Base-by-base conservation (phyloP, 2,329 filamentous ascomycete genomes). In the Paramyrothecium roridum region DNA sequence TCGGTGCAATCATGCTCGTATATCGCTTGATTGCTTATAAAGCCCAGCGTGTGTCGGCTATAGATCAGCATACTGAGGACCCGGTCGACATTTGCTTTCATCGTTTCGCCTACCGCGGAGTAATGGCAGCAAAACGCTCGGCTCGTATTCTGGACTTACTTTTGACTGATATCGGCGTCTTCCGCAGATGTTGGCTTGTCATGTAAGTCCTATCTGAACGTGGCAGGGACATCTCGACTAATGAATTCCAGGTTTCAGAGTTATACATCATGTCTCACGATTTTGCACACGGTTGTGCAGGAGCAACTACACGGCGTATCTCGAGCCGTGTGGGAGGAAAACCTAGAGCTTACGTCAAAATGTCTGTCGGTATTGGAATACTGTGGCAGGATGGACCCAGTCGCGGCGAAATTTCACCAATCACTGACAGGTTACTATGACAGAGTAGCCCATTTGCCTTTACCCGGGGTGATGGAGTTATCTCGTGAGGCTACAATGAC, bases 131-230 rank as follows among this genome's bases (percentile, higher is more conserved):
- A 16, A 47, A 51, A 47, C 48, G 33, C 3, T 56, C 54, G 4
- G 46, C 54, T 16, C 34, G 51, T 13, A 53, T 53, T 12, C 47
- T 56, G 10, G 45, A 53, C 17, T 51, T 53, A 4, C 51, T 56
- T 17, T 30, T 45, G 12, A 46, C 48, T 7, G 54, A 56, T 6
- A 50, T 53, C 8, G 48, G 54, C 20, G 33, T 56, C 47, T 56
- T 53, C 22, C 52, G 52, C 34, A 46, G 52, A 21, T 56, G 54
- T 22, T 56, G 54, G 54, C 50, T 56, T 46, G 51, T 56, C 34
- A 56, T 56, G 54, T 56, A 12, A 33, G 54, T 50, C 6, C 30
- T 17, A 11, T 3, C 8, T 13, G 23, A 4, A 16, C 37, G 16
- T 19, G 16, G n/a, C 26, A 43, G 7, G 16, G 4, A 13, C 37